Percentiles rank a stretch among this genome's conserved stretches.
Evolutionary conservation across 345 rosid genomes (phyloP).

Genomic region (Eucalyptus coolabah): DNA sequence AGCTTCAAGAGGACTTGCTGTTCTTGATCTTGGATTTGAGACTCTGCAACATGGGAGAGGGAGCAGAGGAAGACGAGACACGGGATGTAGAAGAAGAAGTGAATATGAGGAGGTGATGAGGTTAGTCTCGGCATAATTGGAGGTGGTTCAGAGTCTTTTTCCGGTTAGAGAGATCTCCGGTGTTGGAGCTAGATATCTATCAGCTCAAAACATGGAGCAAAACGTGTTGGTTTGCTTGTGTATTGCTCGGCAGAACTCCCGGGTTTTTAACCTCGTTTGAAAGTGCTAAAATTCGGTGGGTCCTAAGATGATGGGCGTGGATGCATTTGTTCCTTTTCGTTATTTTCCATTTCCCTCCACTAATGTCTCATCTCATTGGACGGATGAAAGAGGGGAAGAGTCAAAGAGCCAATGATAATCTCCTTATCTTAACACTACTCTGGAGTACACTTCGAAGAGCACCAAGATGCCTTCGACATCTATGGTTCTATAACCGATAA

Average conservation of each 20-base stretch:
- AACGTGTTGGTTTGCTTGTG: background rate
- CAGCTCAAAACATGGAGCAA: background rate
- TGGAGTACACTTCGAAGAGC: background rate
- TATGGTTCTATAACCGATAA: too few species aligned
- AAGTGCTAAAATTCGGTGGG: background rate
- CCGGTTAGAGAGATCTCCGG: background rate
- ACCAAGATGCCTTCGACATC: background rate
- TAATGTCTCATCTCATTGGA: background rate
- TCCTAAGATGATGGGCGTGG: background rate
- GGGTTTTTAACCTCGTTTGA: background rate
- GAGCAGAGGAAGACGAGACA: background rate
- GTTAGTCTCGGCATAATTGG: background rate
- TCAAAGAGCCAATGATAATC: background rate
- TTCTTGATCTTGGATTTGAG: background rate
- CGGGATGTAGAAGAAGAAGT: background rate
- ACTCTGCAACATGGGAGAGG: background rate
- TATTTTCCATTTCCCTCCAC: background rate
- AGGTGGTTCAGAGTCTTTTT: background rate
- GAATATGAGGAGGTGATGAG: background rate
- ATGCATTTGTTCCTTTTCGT: background rate
- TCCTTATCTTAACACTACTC: background rate
- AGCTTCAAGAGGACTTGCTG: constrained; percentile 14
- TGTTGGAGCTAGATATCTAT: background rate
- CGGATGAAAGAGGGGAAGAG: background rate
- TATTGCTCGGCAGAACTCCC: background rate